These are phyloP conservation scores for Chlorencoelia australis DNA, from an alignment of 2,329 filamentous ascomycete genomes.

Conservation along the genomic window DNA sequence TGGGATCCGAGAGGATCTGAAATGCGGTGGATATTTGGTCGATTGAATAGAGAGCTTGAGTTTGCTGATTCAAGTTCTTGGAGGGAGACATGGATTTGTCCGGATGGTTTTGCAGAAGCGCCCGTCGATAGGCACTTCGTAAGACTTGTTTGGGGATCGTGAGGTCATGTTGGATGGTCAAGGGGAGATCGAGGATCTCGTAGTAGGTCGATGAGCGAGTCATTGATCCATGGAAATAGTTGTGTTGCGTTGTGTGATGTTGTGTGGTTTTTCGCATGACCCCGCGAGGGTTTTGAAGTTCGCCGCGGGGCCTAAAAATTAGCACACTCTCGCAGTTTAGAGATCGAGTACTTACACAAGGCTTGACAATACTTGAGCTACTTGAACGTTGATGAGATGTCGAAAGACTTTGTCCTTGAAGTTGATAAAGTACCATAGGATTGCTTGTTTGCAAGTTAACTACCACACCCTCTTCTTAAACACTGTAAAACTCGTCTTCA, in stretches of 20 bases:
- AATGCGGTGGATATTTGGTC: constrained; percentile 56
- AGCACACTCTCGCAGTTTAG: no score
- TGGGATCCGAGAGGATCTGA: constrained; percentile 41
- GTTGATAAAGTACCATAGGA: no score
- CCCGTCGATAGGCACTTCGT: constrained; percentile 54
- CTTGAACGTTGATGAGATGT: no score
- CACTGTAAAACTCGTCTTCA: no score
- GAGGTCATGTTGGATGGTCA: constrained; percentile 35
- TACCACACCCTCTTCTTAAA: no score
- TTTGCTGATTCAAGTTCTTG: constrained; percentile 9
- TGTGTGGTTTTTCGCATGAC: no score
- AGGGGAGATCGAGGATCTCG: constrained; percentile 47
- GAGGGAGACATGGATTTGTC: constrained; percentile 18
- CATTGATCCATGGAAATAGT: constrained; percentile 18
- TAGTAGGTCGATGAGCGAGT: constrained; percentile 41
- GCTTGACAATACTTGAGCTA: no score
- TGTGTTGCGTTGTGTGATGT: not conserved
- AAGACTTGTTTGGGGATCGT: constrained; percentile 38
- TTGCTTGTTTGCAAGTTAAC: no score
- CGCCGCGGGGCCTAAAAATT: no score
- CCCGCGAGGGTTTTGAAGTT: no score
- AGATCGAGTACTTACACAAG: no score
- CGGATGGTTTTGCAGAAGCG: constrained; percentile 56
- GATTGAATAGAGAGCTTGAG: constrained; percentile 36
- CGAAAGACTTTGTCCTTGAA: no score